phyloP scores from a whole-genome alignment of 2,329 filamentous ascomycete species.

The Fusarium neocosmosporiellum region DNA sequence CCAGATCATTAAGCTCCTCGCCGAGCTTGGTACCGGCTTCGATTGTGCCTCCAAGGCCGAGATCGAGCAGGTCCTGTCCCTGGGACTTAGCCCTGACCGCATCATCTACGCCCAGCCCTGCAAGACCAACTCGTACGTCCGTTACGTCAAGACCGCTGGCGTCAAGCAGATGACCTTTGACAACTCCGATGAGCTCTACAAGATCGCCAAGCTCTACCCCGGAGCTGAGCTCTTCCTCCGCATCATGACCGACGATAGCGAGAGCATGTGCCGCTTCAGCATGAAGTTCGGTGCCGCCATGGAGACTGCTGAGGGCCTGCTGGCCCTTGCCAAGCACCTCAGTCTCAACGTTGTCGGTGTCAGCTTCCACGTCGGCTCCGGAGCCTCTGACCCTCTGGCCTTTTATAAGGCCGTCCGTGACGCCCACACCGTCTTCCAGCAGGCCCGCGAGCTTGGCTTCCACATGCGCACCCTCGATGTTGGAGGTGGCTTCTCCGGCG shows the following conservation, averaged over 20 bases:
- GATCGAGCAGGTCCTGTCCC: conserved; percentile 88
- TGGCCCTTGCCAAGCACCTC: conserved; percentile 82
- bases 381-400: conserved; percentile 90
- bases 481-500: conserved; percentile 90
- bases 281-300: conserved; percentile 96
- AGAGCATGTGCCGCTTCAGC: conserved; percentile 92
- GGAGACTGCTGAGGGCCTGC: conserved; percentile 80
- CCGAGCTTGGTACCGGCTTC: conserved; percentile 91
- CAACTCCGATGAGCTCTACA: conserved; percentile 97
- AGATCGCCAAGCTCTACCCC: conserved; percentile 93
- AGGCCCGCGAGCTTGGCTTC: conserved; percentile 81
- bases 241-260: conserved; percentile 96
- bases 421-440: conserved; percentile 88
- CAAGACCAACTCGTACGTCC: conserved; percentile 98
- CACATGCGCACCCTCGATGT: conserved; percentile 90
- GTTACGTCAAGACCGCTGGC: conserved; percentile 83
- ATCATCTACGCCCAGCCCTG: conserved; percentile 99
- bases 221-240: conserved; percentile 91
- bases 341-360: conserved; percentile 93
- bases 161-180: conserved; percentile 99
- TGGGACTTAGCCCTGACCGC: conserved; percentile 86
- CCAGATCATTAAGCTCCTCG: conserved; percentile 87
- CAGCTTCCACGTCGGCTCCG: conserved; percentile 97
- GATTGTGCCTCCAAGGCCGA: conserved; percentile 98
- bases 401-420: conserved; percentile 93